Base-by-base conservation (phyloP, 2,329 filamentous ascomycete species). In the Nemania diffusa region DNA sequence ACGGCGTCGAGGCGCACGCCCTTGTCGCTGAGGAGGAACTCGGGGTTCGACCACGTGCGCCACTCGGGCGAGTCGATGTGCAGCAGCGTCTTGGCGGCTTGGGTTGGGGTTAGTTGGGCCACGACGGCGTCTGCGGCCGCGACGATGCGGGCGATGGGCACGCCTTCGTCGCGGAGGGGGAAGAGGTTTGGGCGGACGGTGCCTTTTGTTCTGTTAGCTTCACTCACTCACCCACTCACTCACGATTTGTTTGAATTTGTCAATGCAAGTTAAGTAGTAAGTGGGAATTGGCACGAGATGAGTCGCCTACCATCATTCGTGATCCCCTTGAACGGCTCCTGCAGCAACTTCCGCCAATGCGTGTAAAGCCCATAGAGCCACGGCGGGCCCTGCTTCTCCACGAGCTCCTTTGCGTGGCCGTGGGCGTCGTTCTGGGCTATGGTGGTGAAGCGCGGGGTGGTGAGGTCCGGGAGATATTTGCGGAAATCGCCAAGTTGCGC, bases 51-150 rank as follows among this genome's bases (percentile, higher is more conserved):
- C 85, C 85, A 87, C 11, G 90, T 88, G 55, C 91, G 87, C 90
- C 91, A 93, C 74, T 92, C 88, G 1, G 87, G 87, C 0, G 89
- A 88, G 79, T 92, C 88, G 69, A 93, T 84, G 74, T 91, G 88
- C 73, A 90, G 87, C 37, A 78, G 78, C 0, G 89, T 75, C 29
- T 80, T 80, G 20, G 81, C 69, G 52, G 78, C 81, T 72, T 92
- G 85, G 9, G 81, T 79, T 0, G 81, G 77, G 17, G 81, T 79
- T 17, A 91, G 78, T 2, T 80, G 76, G 1, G 73, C 69, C 0
- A 89, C 74, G 1, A 91, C 75, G 0, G 74, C 63, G 2, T 85
- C 76, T 0, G 86, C 82, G 0, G 86, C 83, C 0, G 80, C 67
- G 11, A 88, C 85, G n/a, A 92, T 90, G 3, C 76, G 68, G 0